phyloP scores from a whole-genome alignment of 2,329 filamentous ascomycete species.

The Penicillium palitans region DNA sequence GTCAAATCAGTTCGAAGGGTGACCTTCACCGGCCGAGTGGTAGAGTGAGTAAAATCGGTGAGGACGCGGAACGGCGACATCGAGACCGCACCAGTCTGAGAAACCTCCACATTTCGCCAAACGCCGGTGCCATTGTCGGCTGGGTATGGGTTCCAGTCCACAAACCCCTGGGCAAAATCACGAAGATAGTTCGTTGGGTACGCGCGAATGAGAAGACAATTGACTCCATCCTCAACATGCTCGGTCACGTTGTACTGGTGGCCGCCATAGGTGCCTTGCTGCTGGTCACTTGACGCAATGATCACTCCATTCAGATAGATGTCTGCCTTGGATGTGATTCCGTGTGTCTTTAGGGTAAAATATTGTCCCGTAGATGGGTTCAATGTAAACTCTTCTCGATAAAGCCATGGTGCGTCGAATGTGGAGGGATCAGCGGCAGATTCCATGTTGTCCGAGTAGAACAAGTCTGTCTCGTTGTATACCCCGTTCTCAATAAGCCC shows the following conservation, averaged over 20 bases:
- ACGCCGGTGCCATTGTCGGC: constrained; percentile 64
- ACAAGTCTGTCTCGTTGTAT: constrained; percentile 56
- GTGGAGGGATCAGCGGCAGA: constrained; percentile 44
- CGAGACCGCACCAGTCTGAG: constrained; percentile 55
- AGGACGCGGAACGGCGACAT: constrained; percentile 48
- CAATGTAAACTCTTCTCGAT: constrained; percentile 55
- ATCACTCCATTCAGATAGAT: constrained; percentile 59
- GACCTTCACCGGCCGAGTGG: constrained; percentile 42
- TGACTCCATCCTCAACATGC: constrained; percentile 41
- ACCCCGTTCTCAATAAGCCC: constrained; percentile 55
- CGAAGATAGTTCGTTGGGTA: constrained; percentile 61
- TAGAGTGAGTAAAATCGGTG: constrained; percentile 43
- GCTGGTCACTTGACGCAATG: constrained; percentile 51
- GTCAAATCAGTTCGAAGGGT: constrained; percentile 41
- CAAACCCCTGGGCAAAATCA: constrained; percentile 61
- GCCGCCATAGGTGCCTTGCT: constrained; percentile 60
- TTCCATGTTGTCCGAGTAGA: constrained; percentile 56
- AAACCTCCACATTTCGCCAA: constrained; percentile 60
- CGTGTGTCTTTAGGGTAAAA: constrained; percentile 58
- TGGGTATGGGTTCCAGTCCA: constrained; percentile 64
- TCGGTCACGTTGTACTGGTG: constrained; percentile 56
- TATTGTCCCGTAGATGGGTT: constrained; percentile 40
- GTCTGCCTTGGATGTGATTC: constrained; percentile 61
- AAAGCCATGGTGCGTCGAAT: constrained; percentile 60
- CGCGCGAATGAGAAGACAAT: constrained; percentile 55